Percentiles rank a stretch among this genome's conserved stretches.
Evolutionary conservation across 306 rosid species (phyloP).

Genomic region (Castanopsis chinensis): DNA sequence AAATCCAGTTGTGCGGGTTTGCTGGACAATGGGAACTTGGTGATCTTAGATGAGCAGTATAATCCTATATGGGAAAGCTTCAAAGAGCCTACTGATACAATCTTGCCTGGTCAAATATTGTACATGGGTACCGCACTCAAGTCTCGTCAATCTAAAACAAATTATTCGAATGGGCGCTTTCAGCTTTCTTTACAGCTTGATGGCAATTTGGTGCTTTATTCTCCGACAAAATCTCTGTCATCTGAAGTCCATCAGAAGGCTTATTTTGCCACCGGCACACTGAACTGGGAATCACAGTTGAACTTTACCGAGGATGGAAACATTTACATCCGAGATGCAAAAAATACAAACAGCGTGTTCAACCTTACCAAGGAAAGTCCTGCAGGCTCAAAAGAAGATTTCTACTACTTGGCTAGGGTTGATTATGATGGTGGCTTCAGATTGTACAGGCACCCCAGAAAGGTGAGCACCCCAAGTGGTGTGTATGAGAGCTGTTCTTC

Average conservation of each 20-base stretch:
- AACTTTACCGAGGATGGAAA: not conserved
- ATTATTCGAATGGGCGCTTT: constrained; percentile 24
- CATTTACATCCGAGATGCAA: too few relatives aligned
- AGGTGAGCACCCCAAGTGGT: too few relatives aligned
- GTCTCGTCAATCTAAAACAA: constrained; percentile 10
- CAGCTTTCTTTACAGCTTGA: constrained; percentile 9
- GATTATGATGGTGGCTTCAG: not conserved
- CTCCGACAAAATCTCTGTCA: constrained; percentile 2
- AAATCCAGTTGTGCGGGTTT: too few relatives aligned
- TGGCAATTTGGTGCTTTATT: constrained; percentile 20
- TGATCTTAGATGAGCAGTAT: not conserved
- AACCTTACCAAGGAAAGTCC: too few relatives aligned
- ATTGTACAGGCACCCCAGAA: too few relatives aligned
- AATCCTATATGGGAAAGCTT: constrained; percentile 31
- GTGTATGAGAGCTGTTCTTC: too few relatives aligned
- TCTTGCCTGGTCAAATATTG: too few relatives aligned
- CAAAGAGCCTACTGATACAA: constrained; percentile 13
- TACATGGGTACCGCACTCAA: constrained; percentile 12
- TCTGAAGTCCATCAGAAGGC: not conserved
- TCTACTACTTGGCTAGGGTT: constrained; percentile 14
- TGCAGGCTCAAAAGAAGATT: too few relatives aligned
- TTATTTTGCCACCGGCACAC: constrained; percentile 15
- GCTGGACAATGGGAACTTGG: too few relatives aligned
- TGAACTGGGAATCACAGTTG: not conserved
- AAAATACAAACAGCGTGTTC: too few relatives aligned